Percentiles rank a stretch among this genome's conserved stretches.
phyloP scores from a whole-genome alignment of 2,329 filamentous ascomycete genomes.

The Alternaria novae-zelandiae region DNA sequence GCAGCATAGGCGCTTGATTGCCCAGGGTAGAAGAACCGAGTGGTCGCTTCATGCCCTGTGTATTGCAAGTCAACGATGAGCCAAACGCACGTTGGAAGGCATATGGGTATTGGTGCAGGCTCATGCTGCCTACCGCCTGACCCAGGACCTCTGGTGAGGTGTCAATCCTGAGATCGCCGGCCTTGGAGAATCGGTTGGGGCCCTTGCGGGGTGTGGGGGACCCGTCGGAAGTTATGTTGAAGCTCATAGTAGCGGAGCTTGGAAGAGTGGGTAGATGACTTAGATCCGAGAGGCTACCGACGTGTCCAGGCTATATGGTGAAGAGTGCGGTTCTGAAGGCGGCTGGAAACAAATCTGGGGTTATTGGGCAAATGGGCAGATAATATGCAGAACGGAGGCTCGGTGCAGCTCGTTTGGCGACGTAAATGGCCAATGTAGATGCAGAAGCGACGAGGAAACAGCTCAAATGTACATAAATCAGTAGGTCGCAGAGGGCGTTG shows the following conservation, averaged over 20 bases:
- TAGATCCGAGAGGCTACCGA: conserved; percentile 40
- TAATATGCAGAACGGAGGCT: conserved; percentile 44
- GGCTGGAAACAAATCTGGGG: conserved; percentile 18
- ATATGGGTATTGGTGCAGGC: conserved; percentile 29
- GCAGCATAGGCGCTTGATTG: conserved; percentile 32
- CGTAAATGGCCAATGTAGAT: conserved; percentile 49
- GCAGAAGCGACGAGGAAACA: conserved; percentile 34
- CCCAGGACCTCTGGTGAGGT: conserved; percentile 45
- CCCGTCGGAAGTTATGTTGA: conserved; percentile 50
- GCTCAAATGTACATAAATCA: conserved; percentile 35
- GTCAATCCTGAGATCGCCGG: conserved; percentile 41
- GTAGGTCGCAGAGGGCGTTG: conserved; percentile 14
- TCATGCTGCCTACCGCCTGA: conserved; percentile 41
- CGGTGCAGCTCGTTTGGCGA: conserved; percentile 34
- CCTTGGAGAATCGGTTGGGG: conserved; percentile 32
- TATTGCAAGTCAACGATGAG: conserved; percentile 42
- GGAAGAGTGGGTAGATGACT: conserved; percentile 36
- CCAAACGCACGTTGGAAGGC: conserved; percentile 25
- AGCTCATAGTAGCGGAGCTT: conserved; percentile 39
- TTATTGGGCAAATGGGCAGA: conserved; percentile 41
- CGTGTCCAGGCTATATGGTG: conserved; percentile 4
- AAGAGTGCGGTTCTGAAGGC: conserved; percentile 5
- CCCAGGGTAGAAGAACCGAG: conserved; percentile 46
- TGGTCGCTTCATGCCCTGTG: conserved; percentile 49
- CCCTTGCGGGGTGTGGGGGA: conserved; percentile 52